These are phyloP conservation scores for Ramichloridium luteum DNA, from an alignment of 2,329 filamentous ascomycete species.

Conservation along the genomic window DNA sequence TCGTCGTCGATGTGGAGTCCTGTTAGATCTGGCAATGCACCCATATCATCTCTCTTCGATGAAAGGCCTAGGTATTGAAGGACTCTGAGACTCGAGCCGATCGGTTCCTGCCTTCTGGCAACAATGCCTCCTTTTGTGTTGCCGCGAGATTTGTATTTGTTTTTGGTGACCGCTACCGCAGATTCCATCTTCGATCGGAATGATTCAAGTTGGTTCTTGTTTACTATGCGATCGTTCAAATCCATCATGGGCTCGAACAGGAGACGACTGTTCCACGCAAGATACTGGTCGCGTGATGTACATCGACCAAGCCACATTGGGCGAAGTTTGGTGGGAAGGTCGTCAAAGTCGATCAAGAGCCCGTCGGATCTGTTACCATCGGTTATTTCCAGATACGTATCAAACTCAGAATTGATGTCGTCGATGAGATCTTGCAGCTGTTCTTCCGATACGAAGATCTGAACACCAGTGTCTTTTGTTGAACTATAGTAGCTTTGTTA, in stretches of 20 bases:
- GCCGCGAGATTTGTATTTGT: constrained; percentile 29
- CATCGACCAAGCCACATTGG: constrained; percentile 57
- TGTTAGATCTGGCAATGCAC: neutral
- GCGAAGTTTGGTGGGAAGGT: constrained; percentile 48
- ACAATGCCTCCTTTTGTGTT: constrained; percentile 28
- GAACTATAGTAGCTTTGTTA: constrained; percentile 18
- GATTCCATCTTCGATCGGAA: constrained; percentile 46
- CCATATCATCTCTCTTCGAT: constrained; percentile 5
- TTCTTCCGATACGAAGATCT: constrained; percentile 53
- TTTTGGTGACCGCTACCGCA: constrained; percentile 38
- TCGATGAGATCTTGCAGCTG: constrained; percentile 55
- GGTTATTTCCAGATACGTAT: constrained; percentile 47
- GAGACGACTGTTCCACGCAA: constrained; percentile 19
- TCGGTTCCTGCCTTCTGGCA: constrained; percentile 40
- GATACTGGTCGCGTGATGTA: constrained; percentile 34
- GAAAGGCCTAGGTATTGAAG: constrained; percentile 59
- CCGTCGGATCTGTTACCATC: constrained; percentile 36
- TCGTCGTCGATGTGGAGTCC: constrained; percentile 8
- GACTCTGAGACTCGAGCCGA: constrained; percentile 47
- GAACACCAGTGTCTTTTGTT: constrained; percentile 32
- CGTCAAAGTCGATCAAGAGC: constrained; percentile 53
- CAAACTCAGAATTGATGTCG: constrained; percentile 46
- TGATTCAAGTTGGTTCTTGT: constrained; percentile 26
- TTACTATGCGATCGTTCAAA: constrained; percentile 19
- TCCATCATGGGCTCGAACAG: constrained; percentile 14